Conservation (phyloP, 2,329 filamentous ascomycete genomes). For the Cercospora sesami region DNA sequence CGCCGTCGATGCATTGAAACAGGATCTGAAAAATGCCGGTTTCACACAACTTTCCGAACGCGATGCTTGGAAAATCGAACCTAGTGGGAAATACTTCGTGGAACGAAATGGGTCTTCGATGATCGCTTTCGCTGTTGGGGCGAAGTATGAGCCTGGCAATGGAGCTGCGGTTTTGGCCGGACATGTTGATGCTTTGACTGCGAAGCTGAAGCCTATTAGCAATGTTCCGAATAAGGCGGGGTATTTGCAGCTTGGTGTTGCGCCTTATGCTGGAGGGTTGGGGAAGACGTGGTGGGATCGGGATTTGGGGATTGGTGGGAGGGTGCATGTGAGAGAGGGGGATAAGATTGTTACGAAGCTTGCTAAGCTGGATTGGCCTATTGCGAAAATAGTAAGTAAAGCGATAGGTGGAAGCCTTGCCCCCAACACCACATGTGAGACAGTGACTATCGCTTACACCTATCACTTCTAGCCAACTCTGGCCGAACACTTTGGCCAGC, state of each 20-base stretch:
- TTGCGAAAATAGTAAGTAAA: constrained; percentile 69
- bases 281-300: constrained; percentile 97
- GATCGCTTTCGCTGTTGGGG: constrained; percentile 82
- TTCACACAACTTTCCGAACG: constrained; percentile 79
- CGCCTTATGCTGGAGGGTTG: constrained; percentile 85
- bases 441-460: no score
- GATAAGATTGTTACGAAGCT: constrained; percentile 79
- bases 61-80: constrained; percentile 75
- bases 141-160: constrained; percentile 77
- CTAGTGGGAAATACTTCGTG: constrained; percentile 85
- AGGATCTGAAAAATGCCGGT: constrained; percentile 68
- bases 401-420: no score
- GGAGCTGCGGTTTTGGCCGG: constrained; percentile 86
- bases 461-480: constrained; percentile 59
- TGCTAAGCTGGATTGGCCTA: constrained; percentile 91
- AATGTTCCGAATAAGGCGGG: constrained; percentile 80
- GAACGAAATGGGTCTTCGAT: constrained; percentile 82
- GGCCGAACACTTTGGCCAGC: constrained; percentile 88
- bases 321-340: constrained; percentile 78
- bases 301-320: constrained; percentile 85
- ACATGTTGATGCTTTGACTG: constrained; percentile 89
- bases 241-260: constrained; percentile 85
- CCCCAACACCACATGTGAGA: no score
- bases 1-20: constrained; percentile 74
- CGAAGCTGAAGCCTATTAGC: constrained; percentile 86